Conservation (phyloP, 2,329 filamentous ascomycete genomes). For the Blastomyces parvus region DNA sequence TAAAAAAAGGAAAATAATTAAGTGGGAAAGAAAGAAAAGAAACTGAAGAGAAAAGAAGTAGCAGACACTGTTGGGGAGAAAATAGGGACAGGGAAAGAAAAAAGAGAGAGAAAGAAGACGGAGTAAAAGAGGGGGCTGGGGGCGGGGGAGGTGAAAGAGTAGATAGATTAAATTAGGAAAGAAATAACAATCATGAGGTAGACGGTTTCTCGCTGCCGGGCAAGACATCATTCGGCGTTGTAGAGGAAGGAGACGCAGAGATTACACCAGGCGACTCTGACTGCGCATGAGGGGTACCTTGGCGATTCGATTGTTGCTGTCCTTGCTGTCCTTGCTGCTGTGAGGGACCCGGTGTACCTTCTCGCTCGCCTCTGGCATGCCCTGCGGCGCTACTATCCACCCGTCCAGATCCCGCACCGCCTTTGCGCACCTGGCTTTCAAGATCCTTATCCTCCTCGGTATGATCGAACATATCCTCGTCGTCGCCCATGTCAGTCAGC, state of each 20-base stretch:
- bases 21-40: too few relatives aligned
- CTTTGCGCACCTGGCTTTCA: constrained; percentile 68
- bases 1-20: too few relatives aligned
- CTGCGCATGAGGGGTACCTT: constrained; percentile 9
- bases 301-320: constrained; percentile 27
- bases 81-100: constrained; percentile 10
- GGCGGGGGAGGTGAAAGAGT: too few relatives aligned
- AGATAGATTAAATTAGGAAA: constrained; percentile 13
- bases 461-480: constrained; percentile 80
- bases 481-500: constrained; percentile 76
- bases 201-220: not conserved
- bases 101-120: not conserved
- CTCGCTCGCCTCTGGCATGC: constrained; percentile 36
- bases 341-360: constrained; percentile 43
- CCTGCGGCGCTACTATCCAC: constrained; percentile 21
- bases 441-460: constrained; percentile 79
- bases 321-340: not conserved
- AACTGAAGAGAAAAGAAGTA: constrained; percentile 8
- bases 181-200: constrained; percentile 4
- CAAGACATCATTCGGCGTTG: constrained; percentile 24
- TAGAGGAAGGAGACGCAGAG: constrained; percentile 32
- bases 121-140: not conserved
- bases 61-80: constrained; percentile 2
- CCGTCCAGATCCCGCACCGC: constrained; percentile 22
- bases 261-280: constrained; percentile 14